Evolutionary conservation across 2,329 filamentous ascomycete genomes (phyloP), one percentile per base, ranked within the genome.

Genomic region (Penicillium expansum): DNA sequence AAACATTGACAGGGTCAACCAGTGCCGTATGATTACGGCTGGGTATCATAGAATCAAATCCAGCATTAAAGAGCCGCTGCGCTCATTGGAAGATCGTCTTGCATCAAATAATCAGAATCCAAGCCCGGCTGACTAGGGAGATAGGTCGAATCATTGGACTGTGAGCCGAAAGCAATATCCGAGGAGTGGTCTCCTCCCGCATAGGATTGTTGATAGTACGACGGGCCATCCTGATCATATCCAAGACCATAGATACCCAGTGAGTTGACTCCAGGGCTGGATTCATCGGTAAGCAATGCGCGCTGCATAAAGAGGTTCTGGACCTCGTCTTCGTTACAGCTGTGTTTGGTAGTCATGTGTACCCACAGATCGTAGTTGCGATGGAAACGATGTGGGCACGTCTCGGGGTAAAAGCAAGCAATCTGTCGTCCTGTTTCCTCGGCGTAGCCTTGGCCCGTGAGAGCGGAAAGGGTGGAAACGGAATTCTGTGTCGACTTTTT

Each of bases 391-490:
- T 79, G 74, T n/a, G 72, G 70, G 65, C 85, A 88, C 6, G 68
- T 69, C 3, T 72, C 64, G 16, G 7, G 5, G 20, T 80, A 67
- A 6, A 83, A 68, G 67, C 85, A 88, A 1, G 76, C 55, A 29
- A 86, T 82, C 16, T 76, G 76, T 39, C 76, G 78, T 45, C 71
- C 77, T 42, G 71, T 76, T 67, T 81, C 79, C 53, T 79, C 72
- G 4, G 74, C 77, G 64, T 86, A 86, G 5, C 82, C 82, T 20
- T 77, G 72, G 7, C 85, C 85, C 0, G 84, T 85, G 20, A 87
- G 77, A 35, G 81, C 68, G 5, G 79, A 74, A 20, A 82, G 65
- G 2, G 73, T 70, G 11, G 76, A 76, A 58, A 59, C 52, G 42
- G 45, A 55, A 47, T 44, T 53, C 3, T 58, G 51, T 4, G 20